These are phyloP conservation scores for Kwoniella sp. DNA, from an alignment of 768 basidiomycete species.

Conservation along the genomic window DNA sequence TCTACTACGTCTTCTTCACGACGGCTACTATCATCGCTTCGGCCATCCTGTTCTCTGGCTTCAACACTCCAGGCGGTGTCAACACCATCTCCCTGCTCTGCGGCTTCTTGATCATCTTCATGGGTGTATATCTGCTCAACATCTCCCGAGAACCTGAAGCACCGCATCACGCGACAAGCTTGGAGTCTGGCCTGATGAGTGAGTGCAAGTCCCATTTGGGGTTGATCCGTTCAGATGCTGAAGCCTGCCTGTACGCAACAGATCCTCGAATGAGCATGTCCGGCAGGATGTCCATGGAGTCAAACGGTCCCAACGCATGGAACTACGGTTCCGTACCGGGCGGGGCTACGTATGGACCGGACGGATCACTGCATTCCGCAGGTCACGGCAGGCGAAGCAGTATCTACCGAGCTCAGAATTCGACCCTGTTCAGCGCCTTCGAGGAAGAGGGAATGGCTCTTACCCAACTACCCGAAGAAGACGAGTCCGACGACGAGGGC, in stretches of 20 bases:
- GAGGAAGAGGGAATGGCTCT: constrained; percentile 66
- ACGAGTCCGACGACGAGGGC: constrained; percentile 63
- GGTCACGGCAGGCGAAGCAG: constrained; percentile 70
- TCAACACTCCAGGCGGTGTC: constrained; percentile 80
- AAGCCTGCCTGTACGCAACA: constrained; percentile 18
- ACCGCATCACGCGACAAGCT: constrained; percentile 44
- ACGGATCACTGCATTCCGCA: constrained; percentile 57
- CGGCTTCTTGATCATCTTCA: constrained; percentile 89
- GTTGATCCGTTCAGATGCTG: background rate
- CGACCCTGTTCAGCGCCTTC: constrained; percentile 75
- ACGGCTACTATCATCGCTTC: constrained; percentile 90
- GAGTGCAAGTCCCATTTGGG: constrained; percentile 34
- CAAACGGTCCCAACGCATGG: constrained; percentile 35
- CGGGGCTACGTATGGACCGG: constrained; percentile 42
- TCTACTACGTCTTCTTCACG: constrained; percentile 97
- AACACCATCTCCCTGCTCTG: constrained; percentile 84
- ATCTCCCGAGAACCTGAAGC: constrained; percentile 53
- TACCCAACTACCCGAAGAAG: constrained; percentile 68
- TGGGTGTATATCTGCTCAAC: constrained; percentile 69
- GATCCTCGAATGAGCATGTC: constrained; percentile 77
- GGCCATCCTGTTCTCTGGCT: constrained; percentile 93
- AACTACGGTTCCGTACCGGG: constrained; percentile 41
- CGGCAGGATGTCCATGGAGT: constrained; percentile 76
- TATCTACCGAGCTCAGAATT: constrained; percentile 67
- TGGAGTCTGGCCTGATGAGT: constrained; percentile 57